Percentiles rank a stretch among this genome's conserved stretches.
These are phyloP conservation scores for Phytophthora foliorum DNA, from an alignment of 352 stramenopile genomes.

Conservation along the genomic window DNA sequence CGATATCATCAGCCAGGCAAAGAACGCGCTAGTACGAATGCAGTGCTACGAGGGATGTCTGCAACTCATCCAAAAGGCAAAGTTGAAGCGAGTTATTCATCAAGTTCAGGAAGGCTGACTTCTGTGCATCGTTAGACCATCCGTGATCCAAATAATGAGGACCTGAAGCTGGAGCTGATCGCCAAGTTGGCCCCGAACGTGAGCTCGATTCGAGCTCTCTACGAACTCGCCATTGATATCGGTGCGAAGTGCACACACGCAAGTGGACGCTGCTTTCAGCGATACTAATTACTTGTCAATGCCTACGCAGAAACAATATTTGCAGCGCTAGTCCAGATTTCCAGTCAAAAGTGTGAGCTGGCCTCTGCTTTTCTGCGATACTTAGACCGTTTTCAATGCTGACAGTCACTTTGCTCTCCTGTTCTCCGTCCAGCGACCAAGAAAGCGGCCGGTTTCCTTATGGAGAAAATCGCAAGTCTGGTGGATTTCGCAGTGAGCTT, in stretches of 20 bases:
- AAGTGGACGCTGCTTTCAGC: not conserved
- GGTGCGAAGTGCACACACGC: constrained; percentile 33
- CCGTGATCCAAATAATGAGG: constrained; percentile 42
- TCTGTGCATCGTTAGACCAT: constrained; percentile 36
- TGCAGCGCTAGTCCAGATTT: constrained; percentile 55
- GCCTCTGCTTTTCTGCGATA: not conserved
- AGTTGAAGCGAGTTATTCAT: not conserved
- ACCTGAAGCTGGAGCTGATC: constrained; percentile 48
- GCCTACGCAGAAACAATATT: constrained; percentile 48
- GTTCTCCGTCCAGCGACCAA: constrained; percentile 33
- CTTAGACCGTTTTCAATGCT: constrained; percentile 1
- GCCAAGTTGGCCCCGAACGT: constrained; percentile 55
- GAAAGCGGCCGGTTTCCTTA: constrained; percentile 49
- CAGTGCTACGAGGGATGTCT: constrained; percentile 62
- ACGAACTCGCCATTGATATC: constrained; percentile 53
- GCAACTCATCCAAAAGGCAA: constrained; percentile 53
- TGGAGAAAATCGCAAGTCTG: constrained; percentile 64
- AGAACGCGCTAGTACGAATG: constrained; percentile 40
- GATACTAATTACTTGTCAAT: constrained; percentile 9
- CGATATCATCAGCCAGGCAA: constrained; percentile 46
- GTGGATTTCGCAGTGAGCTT: constrained; percentile 67
- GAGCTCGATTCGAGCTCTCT: constrained; percentile 43
- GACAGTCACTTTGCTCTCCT: constrained; percentile 11
- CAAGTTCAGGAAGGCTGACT: constrained; percentile 1
- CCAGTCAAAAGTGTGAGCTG: constrained; percentile 54